These are phyloP conservation scores for Claviceps sorghi DNA, from an alignment of 2,329 filamentous ascomycete genomes.

Conservation along the genomic window DNA sequence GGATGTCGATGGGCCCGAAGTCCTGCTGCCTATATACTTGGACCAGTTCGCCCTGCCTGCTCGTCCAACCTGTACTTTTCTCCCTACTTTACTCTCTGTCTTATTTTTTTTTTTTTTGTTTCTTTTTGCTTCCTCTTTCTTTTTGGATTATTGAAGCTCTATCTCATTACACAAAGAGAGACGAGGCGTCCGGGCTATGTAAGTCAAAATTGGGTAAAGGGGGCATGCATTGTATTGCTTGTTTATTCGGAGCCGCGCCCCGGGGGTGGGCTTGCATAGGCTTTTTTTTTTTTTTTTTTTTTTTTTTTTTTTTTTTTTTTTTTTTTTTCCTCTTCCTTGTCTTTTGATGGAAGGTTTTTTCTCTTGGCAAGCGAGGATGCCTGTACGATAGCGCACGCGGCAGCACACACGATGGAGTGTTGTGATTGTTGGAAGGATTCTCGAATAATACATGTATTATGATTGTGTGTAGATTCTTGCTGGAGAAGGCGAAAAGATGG, in stretches of 20 bases:
- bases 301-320: too few relatives aligned
- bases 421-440: too few relatives aligned
- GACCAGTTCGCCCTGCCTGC: not conserved
- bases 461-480: too few relatives aligned
- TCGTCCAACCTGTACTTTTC: not conserved
- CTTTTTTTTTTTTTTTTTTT: not conserved
- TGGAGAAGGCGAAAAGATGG: too few relatives aligned
- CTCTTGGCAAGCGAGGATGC: too few relatives aligned
- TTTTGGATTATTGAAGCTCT: conserved; percentile 3
- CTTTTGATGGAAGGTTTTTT: too few relatives aligned
- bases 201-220: not conserved
- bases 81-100: not conserved
- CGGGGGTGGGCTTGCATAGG: not conserved
- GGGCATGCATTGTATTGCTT: not conserved
- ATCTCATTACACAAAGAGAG: not conserved
- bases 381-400: too few relatives aligned
- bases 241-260: not conserved
- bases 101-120: not conserved
- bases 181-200: not conserved
- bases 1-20: not conserved
- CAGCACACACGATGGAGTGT: too few relatives aligned
- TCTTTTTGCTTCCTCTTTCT: not conserved
- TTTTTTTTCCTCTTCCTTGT: too few relatives aligned
- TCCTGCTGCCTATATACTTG: not conserved
- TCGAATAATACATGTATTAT: too few relatives aligned